A percentile compares a stretch with the other conserved stretches of the same genome.
Evolutionary conservation across 2,329 filamentous ascomycete species (phyloP).

Genomic region (Colletotrichum sansevieriae): DNA sequence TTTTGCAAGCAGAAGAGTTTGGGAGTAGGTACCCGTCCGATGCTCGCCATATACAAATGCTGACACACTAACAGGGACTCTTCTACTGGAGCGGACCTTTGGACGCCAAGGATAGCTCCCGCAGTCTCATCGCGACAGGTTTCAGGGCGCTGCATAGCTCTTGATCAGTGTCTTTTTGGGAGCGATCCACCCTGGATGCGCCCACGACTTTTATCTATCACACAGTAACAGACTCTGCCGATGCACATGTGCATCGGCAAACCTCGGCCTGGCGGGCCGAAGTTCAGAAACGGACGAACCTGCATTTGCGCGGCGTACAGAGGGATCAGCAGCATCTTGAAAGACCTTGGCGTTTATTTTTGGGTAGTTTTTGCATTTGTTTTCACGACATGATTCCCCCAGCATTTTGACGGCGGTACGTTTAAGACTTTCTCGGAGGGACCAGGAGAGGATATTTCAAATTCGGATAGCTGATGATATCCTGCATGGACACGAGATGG

Average conservation of each 20-base stretch:
- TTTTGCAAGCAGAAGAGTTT: conserved; percentile 80
- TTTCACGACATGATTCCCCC: not conserved
- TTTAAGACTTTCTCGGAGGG: conserved; percentile 1
- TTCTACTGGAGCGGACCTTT: conserved; percentile 87
- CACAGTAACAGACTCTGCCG: conserved; percentile 25
- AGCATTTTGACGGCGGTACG: conserved; percentile 11
- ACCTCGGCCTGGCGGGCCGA: conserved; percentile 35
- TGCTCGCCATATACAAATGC: not conserved
- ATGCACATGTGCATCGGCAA: conserved; percentile 21
- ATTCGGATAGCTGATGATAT: conserved; percentile 33
- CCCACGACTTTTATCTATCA: conserved; percentile 13
- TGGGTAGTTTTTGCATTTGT: conserved; percentile 9
- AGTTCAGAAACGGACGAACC: conserved; percentile 13
- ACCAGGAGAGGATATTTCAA: conserved; percentile 1
- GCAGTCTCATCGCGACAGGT: conserved; percentile 70
- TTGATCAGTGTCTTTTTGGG: conserved; percentile 40
- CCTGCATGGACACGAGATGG: conserved; percentile 18
- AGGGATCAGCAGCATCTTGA: conserved; percentile 26
- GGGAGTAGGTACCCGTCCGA: conserved; percentile 62
- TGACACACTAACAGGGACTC: conserved; percentile 66
- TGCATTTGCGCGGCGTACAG: conserved; percentile 33
- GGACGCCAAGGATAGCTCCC: conserved; percentile 70
- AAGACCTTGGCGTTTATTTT: conserved; percentile 26
- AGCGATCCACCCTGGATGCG: conserved; percentile 23
- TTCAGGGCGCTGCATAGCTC: conserved; percentile 69